Evolutionary conservation across 805 yeast species (phyloP), one percentile per base, ranked within the genome.

Genomic region (Cyberlindnera maritima): DNA sequence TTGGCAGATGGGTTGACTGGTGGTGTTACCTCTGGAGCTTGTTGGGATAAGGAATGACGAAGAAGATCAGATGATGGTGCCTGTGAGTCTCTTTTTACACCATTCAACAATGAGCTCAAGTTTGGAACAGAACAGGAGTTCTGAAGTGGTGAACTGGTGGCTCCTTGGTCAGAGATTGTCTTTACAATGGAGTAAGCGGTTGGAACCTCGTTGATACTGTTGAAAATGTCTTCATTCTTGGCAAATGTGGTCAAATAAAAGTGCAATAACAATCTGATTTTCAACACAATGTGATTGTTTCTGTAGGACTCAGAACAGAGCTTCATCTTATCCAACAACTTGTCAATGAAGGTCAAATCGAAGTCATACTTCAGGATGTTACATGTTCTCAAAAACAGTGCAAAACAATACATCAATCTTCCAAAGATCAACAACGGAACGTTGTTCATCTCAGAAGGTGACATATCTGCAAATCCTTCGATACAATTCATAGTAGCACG

Each of bases 181-280:
- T 56, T 51, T 11, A 50, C 52, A 13, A 57, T 38, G 7, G 55
- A 36, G 1, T 53, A 50, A 4, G 49, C 29, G 1, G 54, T 41
- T 3, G 52, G 15, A 9, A 41, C 56, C n/a, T 56, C 55, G 13
- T 46, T 43, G 26, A 58, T 35, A 18, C 48, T 36, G 38, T 55
- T 50, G 39, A 60, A 58, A 3, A 53, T 48, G 28, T 57, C 57
- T 21, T 55, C 59, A 40, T 58, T 56, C 44, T 60, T 61, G 19
- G 59, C 50, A 49, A 58, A 61, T 4, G 65, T 60, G 3, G 64
- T 59, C 32, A 60, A 37, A 35, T 61, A 60, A 21, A 61, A 61
- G 36, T 57, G 57, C 31, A 61, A 46, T 39, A 60, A 36, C 19
- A 61, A 35, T 37, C 59, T 48, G 17, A 59, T 43, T 39, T 61